A percentile compares a stretch with the other conserved stretches of the same genome.
Evolutionary conservation across 768 basidiomycete genomes (phyloP).

Genomic region (Lyophyllum atratum): DNA sequence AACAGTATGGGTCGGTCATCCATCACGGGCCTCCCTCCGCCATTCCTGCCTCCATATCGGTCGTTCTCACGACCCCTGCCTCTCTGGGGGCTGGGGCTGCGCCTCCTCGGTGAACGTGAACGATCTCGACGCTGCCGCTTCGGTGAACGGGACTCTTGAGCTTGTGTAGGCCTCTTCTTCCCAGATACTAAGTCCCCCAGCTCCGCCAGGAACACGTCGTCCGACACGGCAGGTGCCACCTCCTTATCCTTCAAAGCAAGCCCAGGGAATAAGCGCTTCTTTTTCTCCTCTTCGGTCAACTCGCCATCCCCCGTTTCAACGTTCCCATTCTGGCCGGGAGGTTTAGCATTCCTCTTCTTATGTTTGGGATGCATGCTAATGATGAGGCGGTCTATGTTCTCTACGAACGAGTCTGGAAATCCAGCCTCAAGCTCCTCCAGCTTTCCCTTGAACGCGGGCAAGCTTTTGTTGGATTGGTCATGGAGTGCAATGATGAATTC

Average conservation of each 20-base stretch:
- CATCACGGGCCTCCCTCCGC: slow-evolving; percentile 38
- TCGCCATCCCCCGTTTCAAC: slow-evolving; percentile 30
- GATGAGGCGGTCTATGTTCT: slow-evolving; percentile 93
- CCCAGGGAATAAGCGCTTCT: slow-evolving; percentile 88
- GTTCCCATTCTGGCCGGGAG: slow-evolving; percentile 38
- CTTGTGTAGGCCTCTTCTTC: slow-evolving; percentile 53
- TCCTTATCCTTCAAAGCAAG: slow-evolving; percentile 81
- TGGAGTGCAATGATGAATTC: slow-evolving; percentile 95
- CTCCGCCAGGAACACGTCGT: slow-evolving; percentile 86
- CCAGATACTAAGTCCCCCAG: slow-evolving; percentile 88
- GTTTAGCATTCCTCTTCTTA: slow-evolving; percentile 67
- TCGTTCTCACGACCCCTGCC: slow-evolving; percentile 47
- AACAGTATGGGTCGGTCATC: slow-evolving; percentile 88
- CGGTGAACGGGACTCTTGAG: slow-evolving; percentile 44
- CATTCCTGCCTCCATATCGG: slow-evolving; percentile 33
- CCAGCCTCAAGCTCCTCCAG: slow-evolving; percentile 76
- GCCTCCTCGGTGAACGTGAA: slow-evolving; percentile 50
- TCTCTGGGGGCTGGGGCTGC: slow-evolving; percentile 63
- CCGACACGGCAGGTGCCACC: slow-evolving; percentile 55
- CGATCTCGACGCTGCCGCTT: slow-evolving; percentile 63
- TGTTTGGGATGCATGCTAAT: slow-evolving; percentile 95
- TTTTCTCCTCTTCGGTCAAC: slow-evolving; percentile 68
- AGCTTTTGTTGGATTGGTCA: slow-evolving; percentile 71
- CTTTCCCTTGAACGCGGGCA: slow-evolving; percentile 79
- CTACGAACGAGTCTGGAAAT: slow-evolving; percentile 88